Base-by-base conservation (phyloP, 1,139 yeast species). In the Komagataea norvegica region DNA sequence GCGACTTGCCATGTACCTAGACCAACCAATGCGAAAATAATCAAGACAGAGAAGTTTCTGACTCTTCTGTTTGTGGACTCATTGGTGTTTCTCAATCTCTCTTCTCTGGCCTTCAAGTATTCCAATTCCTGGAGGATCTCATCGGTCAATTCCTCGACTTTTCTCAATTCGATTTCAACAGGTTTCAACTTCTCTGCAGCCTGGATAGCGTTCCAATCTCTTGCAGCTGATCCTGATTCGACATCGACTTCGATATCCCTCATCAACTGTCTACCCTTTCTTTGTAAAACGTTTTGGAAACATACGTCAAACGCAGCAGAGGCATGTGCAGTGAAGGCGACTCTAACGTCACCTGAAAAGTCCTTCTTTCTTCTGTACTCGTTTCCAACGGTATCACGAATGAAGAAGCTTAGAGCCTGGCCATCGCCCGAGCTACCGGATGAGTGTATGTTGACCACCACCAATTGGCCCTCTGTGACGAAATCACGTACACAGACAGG, bases 181-280 rank as follows among this genome's bases (percentile, higher is more conserved):
- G 98, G 97, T 66, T 84, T 86, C 63, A 91, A 78, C 60, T 87
- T 86, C 63, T 89, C 97, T 33, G 85, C 76, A 28, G 95, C 89
- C 67, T 89, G 96, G 47, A 88, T 70, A 20, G 93, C 88, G 59
- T 87, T 87, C 97, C 97, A 91, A 65, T 91, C 97, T 64, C 97
- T 81, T 28, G 97, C 97, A 52, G 89, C 87, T 38, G 96, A 85
- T 24, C 98, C 98, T 48, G 89, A 81, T 62, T 91, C 97, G 42
- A 91, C 83, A 50, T 89, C 96, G 55, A 91, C 70, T 57, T 88
- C 96, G 51, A 91, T 69, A 41, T 80, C 79, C 62, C 89, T 74
- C 32, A 66, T 59, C 47, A 73, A 56, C 33, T 66, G 53, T 41
- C 64, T 62, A 7, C 65, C 65, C 37, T 60, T 62, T 38, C 47